phyloP scores from a whole-genome alignment of 345 rosid genomes.

The Eucalyptus urophylla region DNA sequence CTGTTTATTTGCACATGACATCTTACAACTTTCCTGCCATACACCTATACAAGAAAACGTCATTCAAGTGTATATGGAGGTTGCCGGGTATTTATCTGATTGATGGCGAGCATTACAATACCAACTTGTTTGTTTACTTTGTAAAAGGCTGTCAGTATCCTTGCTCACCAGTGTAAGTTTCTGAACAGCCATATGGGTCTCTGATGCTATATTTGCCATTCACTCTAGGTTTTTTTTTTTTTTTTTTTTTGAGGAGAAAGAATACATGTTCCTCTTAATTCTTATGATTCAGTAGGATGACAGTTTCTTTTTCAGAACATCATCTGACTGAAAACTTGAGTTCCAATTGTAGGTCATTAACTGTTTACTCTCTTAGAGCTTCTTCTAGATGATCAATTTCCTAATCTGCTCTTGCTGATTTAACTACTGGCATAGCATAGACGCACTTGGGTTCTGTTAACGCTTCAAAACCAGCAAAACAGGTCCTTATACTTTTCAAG shows the following conservation, averaged over 20 bases:
- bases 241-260: not conserved
- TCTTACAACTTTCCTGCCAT: conserved; percentile 87
- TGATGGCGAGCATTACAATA: conserved; percentile 74
- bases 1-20: conserved; percentile 85
- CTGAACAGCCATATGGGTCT: not conserved
- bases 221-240: not conserved
- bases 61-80: conserved; percentile 58
- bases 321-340: not conserved
- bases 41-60: conserved; percentile 70
- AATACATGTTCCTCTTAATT: not conserved
- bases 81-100: conserved; percentile 74
- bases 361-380: not conserved
- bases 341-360: not conserved
- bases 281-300: not conserved
- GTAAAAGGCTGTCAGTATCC: conserved; percentile 77
- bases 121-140: conserved; percentile 74
- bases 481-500: not conserved
- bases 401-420: not conserved
- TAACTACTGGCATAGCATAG: not conserved
- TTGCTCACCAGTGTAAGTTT: conserved; percentile 81
- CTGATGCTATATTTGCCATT: not conserved
- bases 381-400: not conserved
- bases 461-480: too few relatives aligned
- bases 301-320: not conserved
- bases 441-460: not conserved